Evolutionary conservation across 2,329 filamentous ascomycete species (phyloP).

Genomic region (Orbilia quercus): DNA sequence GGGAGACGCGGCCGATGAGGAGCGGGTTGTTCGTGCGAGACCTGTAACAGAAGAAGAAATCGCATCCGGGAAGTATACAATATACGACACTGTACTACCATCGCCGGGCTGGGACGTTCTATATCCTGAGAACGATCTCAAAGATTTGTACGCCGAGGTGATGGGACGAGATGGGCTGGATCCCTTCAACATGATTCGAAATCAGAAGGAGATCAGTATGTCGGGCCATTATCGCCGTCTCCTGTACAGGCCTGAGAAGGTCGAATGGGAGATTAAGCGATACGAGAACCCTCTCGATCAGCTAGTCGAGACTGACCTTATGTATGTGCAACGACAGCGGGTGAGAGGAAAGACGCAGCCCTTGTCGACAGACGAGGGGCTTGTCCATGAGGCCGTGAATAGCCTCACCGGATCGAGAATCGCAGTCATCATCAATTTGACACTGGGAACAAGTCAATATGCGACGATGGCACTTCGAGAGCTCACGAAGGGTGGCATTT

Average conservation of each 20-base stretch:
- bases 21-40: slow-evolving; percentile 76
- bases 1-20: slow-evolving; percentile 67
- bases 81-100: slow-evolving; percentile 90
- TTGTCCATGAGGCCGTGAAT: slow-evolving; percentile 43
- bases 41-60: slow-evolving; percentile 81
- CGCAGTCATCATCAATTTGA: slow-evolving; percentile 77
- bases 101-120: slow-evolving; percentile 90
- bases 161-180: slow-evolving; percentile 82
- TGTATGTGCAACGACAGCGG: slow-evolving; percentile 69
- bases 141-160: slow-evolving; percentile 84
- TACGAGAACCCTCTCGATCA: slow-evolving; percentile 81
- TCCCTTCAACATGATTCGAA: slow-evolving; percentile 85
- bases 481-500: slow-evolving; percentile 76
- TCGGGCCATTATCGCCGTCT: slow-evolving; percentile 89
- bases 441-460: slow-evolving; percentile 82
- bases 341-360: slow-evolving; percentile 33
- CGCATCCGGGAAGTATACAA: slow-evolving; percentile 77
- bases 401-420: slow-evolving; percentile 65
- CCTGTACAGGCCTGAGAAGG: slow-evolving; percentile 74
- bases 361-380: slow-evolving; percentile 42
- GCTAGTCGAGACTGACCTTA: slow-evolving; percentile 87
- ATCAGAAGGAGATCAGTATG: slow-evolving; percentile 86
- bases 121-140: slow-evolving; percentile 85
- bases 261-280: slow-evolving; percentile 75
- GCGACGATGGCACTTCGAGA: slow-evolving; percentile 85